Evolutionary conservation across 1,284 basidiomycete genomes (phyloP), one percentile per base, ranked within the genome.

Genomic region (Trichosporon coremiiforme): DNA sequence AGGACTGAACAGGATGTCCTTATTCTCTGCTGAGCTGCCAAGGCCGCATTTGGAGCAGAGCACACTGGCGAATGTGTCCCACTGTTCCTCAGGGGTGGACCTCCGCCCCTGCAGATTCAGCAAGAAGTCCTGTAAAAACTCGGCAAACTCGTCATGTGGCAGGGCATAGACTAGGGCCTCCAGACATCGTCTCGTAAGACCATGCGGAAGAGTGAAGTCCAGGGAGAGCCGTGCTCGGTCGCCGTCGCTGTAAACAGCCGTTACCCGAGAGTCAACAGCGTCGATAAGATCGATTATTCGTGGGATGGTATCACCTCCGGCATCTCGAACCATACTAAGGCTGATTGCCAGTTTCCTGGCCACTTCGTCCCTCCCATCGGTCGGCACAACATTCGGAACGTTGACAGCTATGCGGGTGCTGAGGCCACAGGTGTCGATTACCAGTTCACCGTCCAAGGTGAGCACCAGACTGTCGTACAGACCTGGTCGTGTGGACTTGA

Each of bases 381-480:
- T 72, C 29, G 71, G 80, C 15, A 70, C 78, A 25, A 69, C 41
- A 62, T 78, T 38, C 4, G 73, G 71, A 10, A 73, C 60, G 35
- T 65, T 35, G 13, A 78, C 63, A 4, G 71, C 53, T 13, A 91
- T 60, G 1, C 31, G 57, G 15, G 57, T 31, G 7, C 29, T 33
- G 2, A 60, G 57, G 2, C 57, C 29, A 33, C 57, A 60, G 1
- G 57, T 25, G 20, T 60, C 57, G 31, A 60, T 60, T 4, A 60
- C 29, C 12, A 91, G 78, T 6, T 78, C 78, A 4, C 87, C 85
- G 66, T 88, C 85, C 0, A 87, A 85, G 67, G 86, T 87, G 38
- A 92, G 79, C 17, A 90, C 80, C 7, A 95, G 80, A 6, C 92
- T 85, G 80, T 95, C 94, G 79, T 86, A 86, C 15, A 92, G 84